Base-by-base conservation (phyloP, 345 rosid species). In the Moricandia moricandioides region DNA sequence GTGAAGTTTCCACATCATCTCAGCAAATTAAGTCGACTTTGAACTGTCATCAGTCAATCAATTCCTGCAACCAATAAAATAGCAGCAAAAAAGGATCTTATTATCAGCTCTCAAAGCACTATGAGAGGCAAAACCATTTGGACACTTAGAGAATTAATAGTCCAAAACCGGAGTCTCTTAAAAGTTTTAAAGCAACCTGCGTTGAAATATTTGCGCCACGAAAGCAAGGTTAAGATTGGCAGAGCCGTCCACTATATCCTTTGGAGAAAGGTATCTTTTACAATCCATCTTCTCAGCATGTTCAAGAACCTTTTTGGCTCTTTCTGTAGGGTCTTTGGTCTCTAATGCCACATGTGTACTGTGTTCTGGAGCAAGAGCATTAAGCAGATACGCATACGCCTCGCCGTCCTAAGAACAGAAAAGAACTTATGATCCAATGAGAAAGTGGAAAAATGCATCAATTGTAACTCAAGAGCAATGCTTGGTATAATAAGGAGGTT, bases 211-310 rank as follows among this genome's bases (percentile, higher is more conserved):
- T 81, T 92, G 92, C 1, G 99, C 98, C 59, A 95, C 99, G 79
- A 95, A 92, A 74, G 94, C 92, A 71, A 95, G 96, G 81, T 95
- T 95, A 74, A 95, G 99, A 86, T 92, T 95, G 72, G 98, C 76
- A 64, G 98, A 92, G 67, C 98, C 99, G 60, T 95, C 99, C 17
- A 91, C 90, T 74, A 95, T 95, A 75, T 95, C 99, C 73, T 86
- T 84, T 31, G 98, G 85, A 78, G 96, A 88, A 63, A 95, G 82
- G 79, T 84, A 95, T 86, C 89, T 82, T 73, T 89, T 82, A 83
- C 99, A 93, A 12, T 88, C 97, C 83, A 95, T 73, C 81, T 92
- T 90, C 87, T 95, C 99, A 14, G 99, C 97, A 79, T 90, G 96
- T 85, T 86, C 90, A 82, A 92, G 85, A 75, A 92, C 88, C 83